Base-by-base conservation (phyloP, 139 green algal genomes). In the Pleodorina starrii region DNA sequence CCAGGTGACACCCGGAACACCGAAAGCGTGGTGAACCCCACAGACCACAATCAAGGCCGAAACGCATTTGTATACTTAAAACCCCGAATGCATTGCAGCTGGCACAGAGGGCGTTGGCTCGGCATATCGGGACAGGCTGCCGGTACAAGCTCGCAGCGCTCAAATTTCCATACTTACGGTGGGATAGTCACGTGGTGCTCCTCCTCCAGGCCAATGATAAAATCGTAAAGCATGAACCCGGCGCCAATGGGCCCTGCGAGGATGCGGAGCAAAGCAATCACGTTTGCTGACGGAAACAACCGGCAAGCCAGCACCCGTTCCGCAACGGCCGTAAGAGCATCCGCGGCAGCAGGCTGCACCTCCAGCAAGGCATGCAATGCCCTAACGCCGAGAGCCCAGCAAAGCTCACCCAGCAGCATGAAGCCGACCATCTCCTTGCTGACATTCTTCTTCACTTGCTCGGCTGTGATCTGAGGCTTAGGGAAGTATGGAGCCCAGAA, bases 391-490 rank as follows among this genome's bases (percentile, higher is more conserved):
- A 25, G 54, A 66, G 29, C 54, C 7, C 29, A 66, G 29, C 2
- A 32, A 66, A 5, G 0, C 84, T 50, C 25, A 82, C 84, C 84
- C 1, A 92, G 76, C 25, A 92, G 79, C 48, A 88, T 46, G 76
- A 92, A 92, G 63, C 89, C 89, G 14, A 92, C 63, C 38, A 90
- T 72, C 75, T 92, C 89, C 76, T 92, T 92, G 48, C 71, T 84
- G 3, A 92, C 23, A 48, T 75, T 76, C 75, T 90, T 92, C 74
- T 89, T 84, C 5, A 74, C 35, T 77, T 87, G 46, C 50, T 92
- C 83, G 5, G 89, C 27, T 19, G 32, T 75, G 42, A 73, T 35
- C 71, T 60, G n/a, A 9, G 89, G 50, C 83, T 88, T 84, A 10
- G 89, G 89, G 43, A 92, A 90, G 76, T 71, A 80, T 1, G n/a